Base-by-base conservation (phyloP, 148 eudicot species). In the Rhododendron vialii region DNA sequence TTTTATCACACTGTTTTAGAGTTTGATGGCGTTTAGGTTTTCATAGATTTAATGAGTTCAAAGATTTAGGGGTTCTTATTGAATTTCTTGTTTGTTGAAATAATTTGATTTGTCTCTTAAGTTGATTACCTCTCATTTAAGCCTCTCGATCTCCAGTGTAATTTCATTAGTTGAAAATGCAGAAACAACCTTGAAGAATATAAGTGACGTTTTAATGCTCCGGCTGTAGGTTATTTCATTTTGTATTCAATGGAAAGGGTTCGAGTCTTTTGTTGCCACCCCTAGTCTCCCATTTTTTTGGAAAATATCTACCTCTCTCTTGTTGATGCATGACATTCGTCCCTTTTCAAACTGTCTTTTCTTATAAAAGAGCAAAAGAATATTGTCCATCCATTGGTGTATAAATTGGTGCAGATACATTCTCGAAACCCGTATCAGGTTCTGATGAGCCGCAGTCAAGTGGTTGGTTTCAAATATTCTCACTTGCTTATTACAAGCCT, bases 391-490 rank as follows among this genome's bases (percentile, higher is more conserved):
- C 18, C 43, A 38, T 80, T 41, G 18, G 67, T 61, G 1, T 84
- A 36, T 51, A 48, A 78, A 28, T 63, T 88, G 36, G 71, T 92
- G 83, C 91, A 98, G 98, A 95, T 92, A 90, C 99, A 80, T 98
- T 98, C 91, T 93, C 98, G 43, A 98, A 91, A 81, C 92, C 92
- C 2, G 91, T 83, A 84, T 85, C 89, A 86, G 94, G 94, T 63
- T 89, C 96, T 81, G 95, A 94, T 86, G 96, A 90, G 57, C 87
- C 94, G 65, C 95, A 93, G 89, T 83, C 93, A 86, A 86, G 93
- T 89, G 95, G 99, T 86, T 95, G 98, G 98, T 94, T 98, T 85
- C 92, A 88, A 47, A 81, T 89, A 71, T 95, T 98, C 82, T 87
- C 95, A 76, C 82, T 98, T 91, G 94, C 91, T 88, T 93, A 93